These are phyloP conservation scores for Vigna hirtella DNA, from an alignment of 306 rosid genomes.

Conservation along the genomic window DNA sequence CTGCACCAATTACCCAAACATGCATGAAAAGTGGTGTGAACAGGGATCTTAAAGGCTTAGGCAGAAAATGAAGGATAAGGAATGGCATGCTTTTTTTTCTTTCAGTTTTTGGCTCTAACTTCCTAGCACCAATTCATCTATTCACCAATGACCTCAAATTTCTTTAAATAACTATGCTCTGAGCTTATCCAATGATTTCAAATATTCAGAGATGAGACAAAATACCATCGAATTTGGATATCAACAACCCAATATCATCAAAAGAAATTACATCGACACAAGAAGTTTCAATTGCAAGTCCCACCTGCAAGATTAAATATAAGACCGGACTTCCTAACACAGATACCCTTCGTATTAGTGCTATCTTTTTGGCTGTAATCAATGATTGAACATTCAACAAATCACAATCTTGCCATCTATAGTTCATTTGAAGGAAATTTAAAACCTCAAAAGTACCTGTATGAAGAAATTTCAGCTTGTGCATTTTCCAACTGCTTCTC, in stretches of 20 bases:
- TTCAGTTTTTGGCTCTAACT: background rate
- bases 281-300: conserved; percentile 3
- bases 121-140: conserved; percentile 9
- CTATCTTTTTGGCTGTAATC: conserved; percentile 14
- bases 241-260: background rate
- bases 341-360: background rate
- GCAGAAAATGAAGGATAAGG: background rate
- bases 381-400: conserved; percentile 13
- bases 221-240: conserved; percentile 14
- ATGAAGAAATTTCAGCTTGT: conserved; percentile 78
- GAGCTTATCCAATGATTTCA: background rate
- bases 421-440: conserved; percentile 7
- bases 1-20: conserved; percentile 24
- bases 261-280: background rate
- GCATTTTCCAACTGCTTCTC: conserved; percentile 88
- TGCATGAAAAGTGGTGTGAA: background rate
- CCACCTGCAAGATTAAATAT: conserved; percentile 16
- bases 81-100: background rate
- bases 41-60: conserved; percentile 4
- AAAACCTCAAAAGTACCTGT: conserved; percentile 63
- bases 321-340: conserved; percentile 4
- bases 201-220: background rate
- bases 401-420: background rate
- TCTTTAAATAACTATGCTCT: background rate
- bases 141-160: background rate